Evolutionary conservation across 2,329 filamentous ascomycete genomes (phyloP), one percentile per base, ranked within the genome.

Genomic region (Fusarium papillatum): DNA sequence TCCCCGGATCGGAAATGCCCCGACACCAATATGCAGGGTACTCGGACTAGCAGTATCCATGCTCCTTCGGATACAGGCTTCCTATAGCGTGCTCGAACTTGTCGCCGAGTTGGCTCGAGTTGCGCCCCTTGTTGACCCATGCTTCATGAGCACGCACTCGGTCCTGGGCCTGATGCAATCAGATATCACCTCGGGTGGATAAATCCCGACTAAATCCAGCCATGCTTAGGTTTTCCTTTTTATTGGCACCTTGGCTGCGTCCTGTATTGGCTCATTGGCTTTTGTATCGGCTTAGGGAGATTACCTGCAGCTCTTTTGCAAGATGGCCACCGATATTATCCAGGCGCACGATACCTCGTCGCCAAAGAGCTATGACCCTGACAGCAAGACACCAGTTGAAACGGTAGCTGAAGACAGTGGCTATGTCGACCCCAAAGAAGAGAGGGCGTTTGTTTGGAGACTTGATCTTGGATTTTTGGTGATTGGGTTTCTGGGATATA

Each of bases 401-500:
- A 16, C 38, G 17, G 24, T 41, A 14, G 38, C 9, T 11, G 16
- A 43, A 24, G 22, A 26, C 5, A 14, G 17, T 4, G 59, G 26
- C 39, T 26, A 61, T 61, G 31, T 61, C 17, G 59, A 61, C 17
- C 59, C 59, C 16, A 61, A 61, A 19, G 59, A 61, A 29, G 59
- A 61, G 24, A 43, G 59, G 5, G 59, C 59, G 4, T 43, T 61
- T 61, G 59, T 61, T 14, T 61, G 59, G 59, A 61, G 59, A 43
- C 59, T 61, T 13, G 59, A 70, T 26, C 36, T 70, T 3, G 68
- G 61, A 1, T 64, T 69, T 17, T 46, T 71, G 38, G 39, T 64
- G 1, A 48, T 71, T 10, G 69, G 66, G 5, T 69, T 71, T n/a
- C 24, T 71, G 26, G 69, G 69, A 0, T 71, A 71, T 14, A 71